Evolutionary conservation across 768 basidiomycete genomes (phyloP).

Genomic region (Symmetrospora coprosmae): DNA sequence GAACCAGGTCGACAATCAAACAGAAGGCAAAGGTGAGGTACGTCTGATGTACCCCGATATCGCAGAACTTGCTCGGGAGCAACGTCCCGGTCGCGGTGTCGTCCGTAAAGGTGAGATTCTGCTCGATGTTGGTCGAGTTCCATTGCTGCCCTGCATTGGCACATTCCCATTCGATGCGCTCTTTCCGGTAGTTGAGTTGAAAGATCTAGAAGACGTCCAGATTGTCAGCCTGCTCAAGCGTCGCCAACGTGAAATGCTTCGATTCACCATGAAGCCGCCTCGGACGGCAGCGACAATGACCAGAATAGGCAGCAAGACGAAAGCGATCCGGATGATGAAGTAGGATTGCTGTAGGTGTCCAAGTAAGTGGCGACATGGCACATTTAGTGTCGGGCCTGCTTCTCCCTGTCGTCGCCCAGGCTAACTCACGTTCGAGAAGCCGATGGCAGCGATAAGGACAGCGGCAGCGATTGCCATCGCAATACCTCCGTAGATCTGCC

Average conservation of each 20-base stretch:
- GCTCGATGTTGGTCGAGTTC: slow-evolving; percentile 6
- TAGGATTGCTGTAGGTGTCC: not conserved
- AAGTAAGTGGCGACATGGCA: too few species aligned
- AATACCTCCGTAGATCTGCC: slow-evolving; percentile 13
- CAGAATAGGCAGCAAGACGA: slow-evolving; percentile 3
- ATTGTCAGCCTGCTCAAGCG: not conserved
- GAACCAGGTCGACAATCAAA: slow-evolving; percentile 6
- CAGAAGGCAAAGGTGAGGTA: slow-evolving; percentile 9
- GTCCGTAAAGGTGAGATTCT: not conserved
- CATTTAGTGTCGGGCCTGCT: not conserved
- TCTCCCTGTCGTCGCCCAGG: too few species aligned
- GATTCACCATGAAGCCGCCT: slow-evolving; percentile 8
- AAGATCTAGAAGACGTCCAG: not conserved
- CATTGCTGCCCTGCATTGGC: slow-evolving; percentile 14
- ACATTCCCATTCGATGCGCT: slow-evolving; percentile 10
- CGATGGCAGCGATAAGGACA: not conserved
- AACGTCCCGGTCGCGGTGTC: slow-evolving; percentile 8
- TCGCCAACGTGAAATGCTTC: too few species aligned
- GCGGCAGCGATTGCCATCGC: slow-evolving; percentile 5
- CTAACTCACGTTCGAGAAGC: slow-evolving; percentile 13
- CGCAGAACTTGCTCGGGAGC: slow-evolving; percentile 13
- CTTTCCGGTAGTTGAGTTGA: slow-evolving; percentile 11
- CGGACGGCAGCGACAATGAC: slow-evolving; percentile 3
- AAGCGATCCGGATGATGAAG: not conserved
- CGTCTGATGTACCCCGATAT: slow-evolving; percentile 12